Base-by-base conservation (phyloP, 164 flowering plant genomes). In the Platanus orientalis region DNA sequence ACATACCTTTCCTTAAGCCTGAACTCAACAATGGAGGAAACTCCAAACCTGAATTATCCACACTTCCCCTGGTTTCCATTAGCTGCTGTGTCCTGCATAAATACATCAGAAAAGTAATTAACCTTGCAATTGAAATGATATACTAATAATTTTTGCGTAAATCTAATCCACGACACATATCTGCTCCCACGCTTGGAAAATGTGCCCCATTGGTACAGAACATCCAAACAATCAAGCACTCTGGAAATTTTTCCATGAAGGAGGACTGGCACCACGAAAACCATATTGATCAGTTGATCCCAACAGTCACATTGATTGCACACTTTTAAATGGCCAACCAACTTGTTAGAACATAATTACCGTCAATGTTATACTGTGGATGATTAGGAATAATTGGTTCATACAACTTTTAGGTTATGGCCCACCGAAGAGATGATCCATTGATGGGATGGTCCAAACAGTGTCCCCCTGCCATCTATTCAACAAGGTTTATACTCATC, bases 61-160 rank as follows among this genome's bases (percentile, higher is more conserved):
- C 55, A 13, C 28, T 64, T 10, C 81, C 85, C 45, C 58, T 69
- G n/a, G 69, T 63, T 68, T 80, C 87, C 66, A 58, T 72, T 55
- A 80, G 70, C 58, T 83, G 88, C 50, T 82, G 82, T 23, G 78
- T 52, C 87, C 90, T 85, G 84, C 79, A 80, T 11, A 28, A 50
- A 54, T 42, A 75, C 28, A 26, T 32, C 34, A 7, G 24, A 11
- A 49, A 12, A 20, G 21, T 25, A 1, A 62, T 25, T 29, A 40
- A 39, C 42, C 55, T 39, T 34, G 40, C 52, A 61, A 47, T 64
- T 29, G 16, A 50, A 7, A 6, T 0, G 16, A 34, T 54, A 34
- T 17, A 48, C 19, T 23, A 40, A 7, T 44, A 19, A 27, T 16
- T n/a, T 44, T 7, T 17, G 11, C 7, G 3, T 28, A 25, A 7